Base-by-base conservation (phyloP, 805 yeast species). In the Suhomyces pyralidae region DNA sequence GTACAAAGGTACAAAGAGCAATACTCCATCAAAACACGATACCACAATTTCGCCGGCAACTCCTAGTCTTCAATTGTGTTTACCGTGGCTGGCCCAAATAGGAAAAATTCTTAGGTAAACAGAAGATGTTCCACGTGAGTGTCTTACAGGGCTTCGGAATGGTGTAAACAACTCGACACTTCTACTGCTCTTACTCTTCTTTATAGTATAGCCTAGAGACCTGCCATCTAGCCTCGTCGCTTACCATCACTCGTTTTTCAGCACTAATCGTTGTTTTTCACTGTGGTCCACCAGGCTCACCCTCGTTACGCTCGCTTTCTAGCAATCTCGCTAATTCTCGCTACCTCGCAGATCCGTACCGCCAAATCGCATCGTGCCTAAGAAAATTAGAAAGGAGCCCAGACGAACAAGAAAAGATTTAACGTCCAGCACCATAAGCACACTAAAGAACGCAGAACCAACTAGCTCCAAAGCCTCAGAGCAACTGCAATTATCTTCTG, bases 51-150 rank as follows among this genome's bases (percentile, higher is more conserved):
- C 5, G n/a, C 32, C 32, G 36, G 36, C n/a, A 32, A 32, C 36
- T 32, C 36, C 17, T n/a, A 30, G 34, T 6, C 20, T 17, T 38
- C 42, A 19, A n/a, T 38, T 38, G 24, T 38, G 24, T 17, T 38
- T 17, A 28, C 22, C 42, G 42, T 38, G 22, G 24, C 20, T 38
- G 24, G 46, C 55, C 55, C 32, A 30, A 50, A 36, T 50, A 44
- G 55, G 55, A 32, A 53, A 53, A 52, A 53, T 20, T 53, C 46
- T 40, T 34, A 25, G 43, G 53, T 51, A 51, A 45, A 42, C 48
- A 46, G 30, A 38, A 19, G 24, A 17, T 17, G 42, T 14, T 10
- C 17, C 42, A 38, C 42, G 42, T 38, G 42, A 17, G 24, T 32
- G 36, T 38, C 24, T 2, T 38, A 38, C 20, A 10, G 24, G 42